Base-by-base conservation (phyloP, 1,284 basidiomycete genomes). In the Mycosarcoma maydis region DNA sequence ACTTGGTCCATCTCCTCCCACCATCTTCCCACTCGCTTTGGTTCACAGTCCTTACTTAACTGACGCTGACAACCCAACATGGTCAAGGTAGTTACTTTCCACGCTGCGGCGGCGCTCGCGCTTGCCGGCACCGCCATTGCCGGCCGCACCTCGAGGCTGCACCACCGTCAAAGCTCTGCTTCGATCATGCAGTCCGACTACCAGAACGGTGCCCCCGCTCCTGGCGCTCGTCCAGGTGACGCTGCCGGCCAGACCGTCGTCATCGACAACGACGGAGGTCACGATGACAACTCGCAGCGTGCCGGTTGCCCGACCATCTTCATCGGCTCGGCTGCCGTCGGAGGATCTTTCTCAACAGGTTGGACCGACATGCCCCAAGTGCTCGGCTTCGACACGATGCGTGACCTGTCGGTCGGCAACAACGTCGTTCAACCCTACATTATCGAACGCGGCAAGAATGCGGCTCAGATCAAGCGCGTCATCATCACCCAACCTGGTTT, bases 361-460 rank as follows among this genome's bases (percentile, higher is more conserved):
- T 79, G 77, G 77, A 55, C 57, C 27, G 57, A 65, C 17, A 66
- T 73, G 65, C 76, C 77, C 20, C 65, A 77, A 39, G 59, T 79
- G 36, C 56, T 75, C n/a, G 75, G 69, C 37, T 79, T 79, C 48
- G 72, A 79, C 53, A 66, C 68, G 16, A 67, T 68, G 62, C 59
- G 70, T 32, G 75, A 76, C 41, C 32, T 76, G 14, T 44, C 30
- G 11, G 58, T 75, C 17, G 62, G 44, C 20, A 59, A 58, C 46
- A 46, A 49, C 30, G 57, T 64, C 6, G 62, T 73, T 2, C 73
- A 72, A 52, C 62, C 73, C 5, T 77, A 75, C 70, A 73, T 73
- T 38, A 53, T 56, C 42, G 61, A 66, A 32, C 55, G 38, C 17
- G 59, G 60, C 40, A 65, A 70, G 44, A 37, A 57, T 37, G 45